Base-by-base conservation (phyloP, 1,284 basidiomycete species). In the Neonothopanus nambi region DNA sequence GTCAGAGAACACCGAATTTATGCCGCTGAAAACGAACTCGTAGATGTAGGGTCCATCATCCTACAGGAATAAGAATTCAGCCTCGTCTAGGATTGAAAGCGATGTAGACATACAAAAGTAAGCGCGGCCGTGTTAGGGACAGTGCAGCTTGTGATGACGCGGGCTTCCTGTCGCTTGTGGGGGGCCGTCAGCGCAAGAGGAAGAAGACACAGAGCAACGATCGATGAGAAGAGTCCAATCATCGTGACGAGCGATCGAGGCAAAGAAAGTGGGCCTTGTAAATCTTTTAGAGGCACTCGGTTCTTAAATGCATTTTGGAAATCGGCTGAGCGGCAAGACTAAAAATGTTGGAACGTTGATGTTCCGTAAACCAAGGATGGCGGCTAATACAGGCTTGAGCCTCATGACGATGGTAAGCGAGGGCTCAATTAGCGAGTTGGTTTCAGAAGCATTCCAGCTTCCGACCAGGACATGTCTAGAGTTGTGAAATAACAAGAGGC, bases 101-200 rank as follows among this genome's bases (percentile, higher is more conserved):
- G 1, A 43, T 24, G 18, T n/a, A 24, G 30, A 63, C 71, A 57
- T 52, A 74, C 72, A 37, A 74, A 73, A 2, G 72, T 74, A 48
- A 74, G 60, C 1, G 72, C 72, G 48, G 58, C 70, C 28, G 69
- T 73, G 37, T 71, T 70, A 5, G 71, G 64, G 20, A 66, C 59
- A 0, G 64, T 66, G 54, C 73, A 75, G 21, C 57, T 63, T 2
- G 67, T 67, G 41, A 71, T 57, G n/a, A 73, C 67, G 18, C 65
- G 59, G 21, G 69, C 67, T 12, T 45, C 46, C 26, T 48, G 47
- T 24, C 47, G 35, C 21, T 38, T 38, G 21, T 17, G 24, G 28
- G 43, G 23, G n/a, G 26, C 24, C 3, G 43, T 24, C n/a, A 45
- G n/a, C 5, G 43, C 43, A 13, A 24, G n/a, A n/a, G 24, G 24